Conservation (phyloP, 2,329 filamentous ascomycete species). For the Emergomyces africanus region DNA sequence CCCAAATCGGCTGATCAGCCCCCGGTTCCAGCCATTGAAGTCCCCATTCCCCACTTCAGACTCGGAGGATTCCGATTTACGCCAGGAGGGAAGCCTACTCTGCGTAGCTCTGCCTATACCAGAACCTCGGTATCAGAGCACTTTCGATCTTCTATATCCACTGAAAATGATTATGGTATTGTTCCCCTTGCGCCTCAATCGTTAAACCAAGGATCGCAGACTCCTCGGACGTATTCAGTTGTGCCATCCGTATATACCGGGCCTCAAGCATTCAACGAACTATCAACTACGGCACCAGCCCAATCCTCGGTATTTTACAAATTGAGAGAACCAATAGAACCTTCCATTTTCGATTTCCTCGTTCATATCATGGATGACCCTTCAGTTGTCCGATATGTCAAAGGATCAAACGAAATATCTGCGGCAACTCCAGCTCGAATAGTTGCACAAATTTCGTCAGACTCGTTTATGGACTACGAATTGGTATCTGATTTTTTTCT, state of each 20-base stretch:
- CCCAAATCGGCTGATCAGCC: constrained; percentile 51
- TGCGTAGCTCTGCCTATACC: constrained; percentile 69
- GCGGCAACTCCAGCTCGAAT: constrained; percentile 84
- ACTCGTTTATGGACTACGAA: constrained; percentile 92
- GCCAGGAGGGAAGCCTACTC: constrained; percentile 57
- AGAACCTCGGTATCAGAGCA: constrained; percentile 57
- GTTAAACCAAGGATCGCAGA: constrained; percentile 20
- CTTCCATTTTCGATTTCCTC: constrained; percentile 63
- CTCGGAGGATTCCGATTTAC: constrained; percentile 75
- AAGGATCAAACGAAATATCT: constrained; percentile 58
- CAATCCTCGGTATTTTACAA: constrained; percentile 31
- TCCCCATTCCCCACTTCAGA: constrained; percentile 72
- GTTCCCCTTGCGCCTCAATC: constrained; percentile 15
- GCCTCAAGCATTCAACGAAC: constrained; percentile 18
- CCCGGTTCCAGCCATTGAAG: constrained; percentile 49
- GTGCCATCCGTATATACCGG: constrained; percentile 26
- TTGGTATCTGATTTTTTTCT: constrained; percentile 96
- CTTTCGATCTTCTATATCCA: constrained; percentile 49
- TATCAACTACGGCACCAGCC: constrained; percentile 21
- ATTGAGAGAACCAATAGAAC: constrained; percentile 50
- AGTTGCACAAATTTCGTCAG: constrained; percentile 92
- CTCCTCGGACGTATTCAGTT: constrained; percentile 22
- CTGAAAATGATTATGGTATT: constrained; percentile 24
- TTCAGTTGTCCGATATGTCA: constrained; percentile 68
- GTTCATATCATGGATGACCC: constrained; percentile 72